phyloP scores from a whole-genome alignment of 208 protist species.

The Crithidia expoeki region DNA sequence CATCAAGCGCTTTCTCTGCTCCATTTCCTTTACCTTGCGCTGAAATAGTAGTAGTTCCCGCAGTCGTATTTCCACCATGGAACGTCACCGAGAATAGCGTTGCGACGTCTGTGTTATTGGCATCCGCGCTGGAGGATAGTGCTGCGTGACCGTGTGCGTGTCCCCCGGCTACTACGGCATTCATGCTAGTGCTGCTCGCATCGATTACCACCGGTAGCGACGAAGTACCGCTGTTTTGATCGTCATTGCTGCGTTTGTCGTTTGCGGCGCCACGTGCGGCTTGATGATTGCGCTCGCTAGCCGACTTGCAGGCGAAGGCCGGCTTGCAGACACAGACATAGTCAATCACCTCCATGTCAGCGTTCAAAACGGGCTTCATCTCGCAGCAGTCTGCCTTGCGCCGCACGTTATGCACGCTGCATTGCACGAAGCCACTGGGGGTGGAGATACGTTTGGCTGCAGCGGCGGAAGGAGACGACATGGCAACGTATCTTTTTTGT shows the following conservation, averaged over 20 bases:
- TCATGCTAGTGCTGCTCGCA: constrained; percentile 29
- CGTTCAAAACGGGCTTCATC: constrained; percentile 57
- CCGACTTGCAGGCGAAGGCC: constrained; percentile 36
- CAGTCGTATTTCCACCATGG: neutral
- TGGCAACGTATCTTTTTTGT: neutral
- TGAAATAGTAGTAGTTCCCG: neutral
- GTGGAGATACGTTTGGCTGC: constrained; percentile 7
- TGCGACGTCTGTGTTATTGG: neutral
- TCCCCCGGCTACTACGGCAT: neutral
- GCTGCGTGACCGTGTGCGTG: neutral
- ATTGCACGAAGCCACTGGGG: constrained; percentile 50
- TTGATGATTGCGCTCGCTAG: constrained; percentile 7
- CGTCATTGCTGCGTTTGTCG: neutral
- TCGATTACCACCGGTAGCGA: constrained; percentile 15
- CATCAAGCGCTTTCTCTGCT: neutral
- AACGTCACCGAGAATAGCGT: constrained; percentile 38
- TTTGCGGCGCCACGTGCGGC: neutral
- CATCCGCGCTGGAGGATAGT: neutral
- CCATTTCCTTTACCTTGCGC: neutral
- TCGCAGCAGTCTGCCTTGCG: constrained; percentile 61
- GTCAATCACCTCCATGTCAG: constrained; percentile 65
- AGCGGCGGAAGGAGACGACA: constrained; percentile 1
- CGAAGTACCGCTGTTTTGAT: neutral
- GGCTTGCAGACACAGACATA: constrained; percentile 65
- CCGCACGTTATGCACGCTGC: constrained; percentile 50